These are phyloP conservation scores for Quercus parvula DNA, from an alignment of 306 rosid genomes.

Conservation along the genomic window DNA sequence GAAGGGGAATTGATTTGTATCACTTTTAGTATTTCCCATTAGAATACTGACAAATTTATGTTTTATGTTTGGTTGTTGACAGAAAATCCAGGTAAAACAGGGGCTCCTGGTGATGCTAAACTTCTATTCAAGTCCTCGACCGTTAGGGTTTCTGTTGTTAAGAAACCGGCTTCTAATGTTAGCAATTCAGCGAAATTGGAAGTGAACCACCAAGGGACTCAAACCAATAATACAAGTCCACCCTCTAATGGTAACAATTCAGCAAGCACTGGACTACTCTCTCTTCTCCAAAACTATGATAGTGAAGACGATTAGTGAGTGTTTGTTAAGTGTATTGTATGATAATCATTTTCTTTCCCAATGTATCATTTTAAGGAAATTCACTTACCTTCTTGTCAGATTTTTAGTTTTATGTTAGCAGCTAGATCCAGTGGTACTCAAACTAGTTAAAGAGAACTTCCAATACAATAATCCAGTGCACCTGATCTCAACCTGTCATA, in stretches of 20 bases:
- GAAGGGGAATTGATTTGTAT: too few species aligned
- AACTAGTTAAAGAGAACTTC: too few species aligned
- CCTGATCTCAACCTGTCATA: too few species aligned
- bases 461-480: too few species aligned
- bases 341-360: too few species aligned
- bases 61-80: constrained; percentile 19
- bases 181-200: constrained; percentile 20
- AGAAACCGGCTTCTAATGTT: constrained; percentile 41
- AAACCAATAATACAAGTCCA: not conserved
- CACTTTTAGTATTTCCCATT: not conserved
- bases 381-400: too few species aligned
- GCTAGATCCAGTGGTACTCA: too few species aligned
- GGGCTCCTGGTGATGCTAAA: constrained; percentile 23
- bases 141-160: constrained; percentile 46
- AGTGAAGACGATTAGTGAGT: not conserved
- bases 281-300: not conserved
- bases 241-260: not conserved
- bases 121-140: constrained; percentile 34
- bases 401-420: too few species aligned
- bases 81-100: constrained; percentile 39
- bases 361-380: too few species aligned
- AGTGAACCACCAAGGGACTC: not conserved
- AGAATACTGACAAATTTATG: too few species aligned
- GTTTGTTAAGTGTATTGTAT: too few species aligned
- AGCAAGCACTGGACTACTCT: not conserved